Base-by-base conservation (phyloP, 805 yeast species). In the Starmerella powellii region DNA sequence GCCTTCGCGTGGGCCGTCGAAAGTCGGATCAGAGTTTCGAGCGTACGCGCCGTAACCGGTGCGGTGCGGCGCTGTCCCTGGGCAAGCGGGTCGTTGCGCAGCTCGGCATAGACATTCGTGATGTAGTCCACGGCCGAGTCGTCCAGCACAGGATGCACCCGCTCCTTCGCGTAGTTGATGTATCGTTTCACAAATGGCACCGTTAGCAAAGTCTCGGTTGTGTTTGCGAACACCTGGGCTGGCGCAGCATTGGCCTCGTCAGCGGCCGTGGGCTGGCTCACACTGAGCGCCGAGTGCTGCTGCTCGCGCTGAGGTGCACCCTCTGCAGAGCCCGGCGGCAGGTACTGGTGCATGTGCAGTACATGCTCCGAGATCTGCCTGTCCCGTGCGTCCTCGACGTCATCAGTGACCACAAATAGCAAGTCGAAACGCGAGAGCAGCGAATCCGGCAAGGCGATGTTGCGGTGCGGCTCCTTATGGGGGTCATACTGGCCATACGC, bases 21-120 rank as follows among this genome's bases (percentile, higher is more conserved):
- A 46, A 88, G 67, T 69, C 98, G 94, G 60, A 88, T 88, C 51
- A 88, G 68, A 0, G 98, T 88, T 63, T 88, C 98, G 53, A 88
- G 68, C 4, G 97, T 91, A 76, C 98, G 82, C n/a, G 97, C 94
- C 2, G 98, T 88, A 51, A 88, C 83, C 29, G 98, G 97, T 1
- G 95, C 80, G 0, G 95, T 87, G 40, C 80, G 73, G 30, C 70
- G 57, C 47, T 60, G 63, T 36, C 63, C 62, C 29, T 53, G 57
- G 3, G 54, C 54, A 19, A 63, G 44, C 51, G 78, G 81, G 56
- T 78, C 80, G 59, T 86, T 87, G 66, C 98, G 74, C 50, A 91
- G 68, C 11, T 77, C 76, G 2, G 94, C 67, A 59, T 88, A 91
- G 15, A 81, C 74, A 41, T 72, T 73, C 18, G 86, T 91, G 55